Percentiles rank a stretch among this genome's conserved stretches.
Conservation (phyloP, 2,329 filamentous ascomycete genomes). For the Colletotrichum spinosum region DNA sequence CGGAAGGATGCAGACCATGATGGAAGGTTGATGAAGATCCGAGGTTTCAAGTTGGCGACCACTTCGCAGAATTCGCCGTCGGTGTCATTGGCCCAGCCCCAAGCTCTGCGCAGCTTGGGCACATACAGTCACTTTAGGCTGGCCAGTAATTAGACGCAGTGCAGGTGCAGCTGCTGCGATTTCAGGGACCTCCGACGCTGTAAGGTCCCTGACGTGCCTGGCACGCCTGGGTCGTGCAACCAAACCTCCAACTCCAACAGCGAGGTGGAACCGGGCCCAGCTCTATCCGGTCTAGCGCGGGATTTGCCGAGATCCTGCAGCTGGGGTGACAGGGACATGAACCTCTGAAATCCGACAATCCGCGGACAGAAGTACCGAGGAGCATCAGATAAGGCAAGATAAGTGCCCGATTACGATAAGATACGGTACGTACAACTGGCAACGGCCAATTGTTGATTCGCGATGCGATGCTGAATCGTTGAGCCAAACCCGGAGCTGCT, state of each 20-base stretch:
- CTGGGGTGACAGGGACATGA: neutral
- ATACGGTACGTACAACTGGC: too few relatives aligned
- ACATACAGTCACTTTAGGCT: neutral
- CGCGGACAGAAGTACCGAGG: too few relatives aligned
- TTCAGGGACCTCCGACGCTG: too few relatives aligned
- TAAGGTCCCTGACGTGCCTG: too few relatives aligned
- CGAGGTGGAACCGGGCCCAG: conserved; percentile 12
- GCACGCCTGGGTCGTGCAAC: too few relatives aligned
- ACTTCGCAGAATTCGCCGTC: conserved; percentile 2
- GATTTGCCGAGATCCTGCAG: conserved; percentile 8
- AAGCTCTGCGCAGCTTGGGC: too few relatives aligned
- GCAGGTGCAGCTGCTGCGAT: neutral
- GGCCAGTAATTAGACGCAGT: too few relatives aligned
- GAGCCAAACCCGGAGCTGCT: too few relatives aligned
- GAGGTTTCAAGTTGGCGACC: conserved; percentile 31
- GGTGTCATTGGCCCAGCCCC: neutral
- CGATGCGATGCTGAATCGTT: too few relatives aligned
- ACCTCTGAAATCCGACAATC: conserved; percentile 7
- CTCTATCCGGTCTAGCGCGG: conserved; percentile 27
- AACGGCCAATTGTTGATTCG: too few relatives aligned
- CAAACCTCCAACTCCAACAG: neutral
- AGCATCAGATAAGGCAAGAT: neutral
- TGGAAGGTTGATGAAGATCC: conserved; percentile 27
- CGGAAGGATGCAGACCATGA: conserved; percentile 4
- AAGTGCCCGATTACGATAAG: too few relatives aligned